Conservation (phyloP, 352 stramenopile species). For the Plasmopara viticola region DNA sequence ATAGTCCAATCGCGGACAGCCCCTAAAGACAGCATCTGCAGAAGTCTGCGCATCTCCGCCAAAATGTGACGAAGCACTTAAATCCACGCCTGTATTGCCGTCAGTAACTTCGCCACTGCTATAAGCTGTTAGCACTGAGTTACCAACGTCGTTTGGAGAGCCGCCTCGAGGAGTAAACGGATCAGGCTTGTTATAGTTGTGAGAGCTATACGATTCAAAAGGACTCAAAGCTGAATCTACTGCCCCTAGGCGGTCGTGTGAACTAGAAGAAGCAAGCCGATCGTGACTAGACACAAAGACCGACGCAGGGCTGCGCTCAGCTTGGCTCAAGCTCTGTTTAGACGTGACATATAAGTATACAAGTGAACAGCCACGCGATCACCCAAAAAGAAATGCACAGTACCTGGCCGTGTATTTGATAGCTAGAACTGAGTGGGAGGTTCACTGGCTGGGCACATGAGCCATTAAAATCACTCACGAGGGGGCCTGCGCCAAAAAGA, state of each 20-base stretch:
- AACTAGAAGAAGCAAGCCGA: constrained; percentile 14
- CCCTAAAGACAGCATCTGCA: constrained; percentile 23
- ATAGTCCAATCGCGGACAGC: constrained; percentile 8
- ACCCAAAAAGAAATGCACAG: constrained; percentile 1
- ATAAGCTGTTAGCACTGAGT: constrained; percentile 11
- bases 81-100: constrained; percentile 5
- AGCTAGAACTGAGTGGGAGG: constrained; percentile 25
- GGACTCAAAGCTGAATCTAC: constrained; percentile 8
- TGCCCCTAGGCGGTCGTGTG: constrained; percentile 16
- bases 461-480: constrained; percentile 25
- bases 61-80: constrained; percentile 17
- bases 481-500: constrained; percentile 41
- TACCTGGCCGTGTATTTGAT: constrained; percentile 40
- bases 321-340: constrained; percentile 16
- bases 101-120: constrained; percentile 9
- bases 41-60: constrained; percentile 15
- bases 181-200: constrained; percentile 12
- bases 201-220: constrained; percentile 14
- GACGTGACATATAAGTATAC: constrained; percentile 4
- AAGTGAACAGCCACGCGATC: neutral
- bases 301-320: constrained; percentile 5
- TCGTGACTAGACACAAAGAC: constrained; percentile 7
- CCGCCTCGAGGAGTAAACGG: constrained; percentile 17
- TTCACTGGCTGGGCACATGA: constrained; percentile 27
- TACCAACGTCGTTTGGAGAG: constrained; percentile 22